Evolutionary conservation across 2,329 filamentous ascomycete genomes (phyloP), one percentile per base, ranked within the genome.

Genomic region (Fusarium sambucinum): DNA sequence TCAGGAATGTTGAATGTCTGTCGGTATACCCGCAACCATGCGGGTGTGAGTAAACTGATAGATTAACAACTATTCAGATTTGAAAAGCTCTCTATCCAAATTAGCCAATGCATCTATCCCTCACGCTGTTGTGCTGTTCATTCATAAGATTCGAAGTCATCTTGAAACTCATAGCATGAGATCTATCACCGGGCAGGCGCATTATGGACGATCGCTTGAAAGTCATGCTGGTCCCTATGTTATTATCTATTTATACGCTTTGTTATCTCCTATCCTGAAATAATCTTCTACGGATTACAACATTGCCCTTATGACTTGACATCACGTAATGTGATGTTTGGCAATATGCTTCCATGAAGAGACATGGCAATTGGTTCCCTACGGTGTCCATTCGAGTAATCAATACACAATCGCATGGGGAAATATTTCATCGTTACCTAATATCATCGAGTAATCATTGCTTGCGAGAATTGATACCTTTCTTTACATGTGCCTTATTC

Each of bases 401-500:
- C 4, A 30, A 45, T 7, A 10, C 17, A 23, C 16, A 42, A 8
- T 30, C n/a, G n/a, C n/a, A 45, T 45, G 7, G n/a, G 30, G 25
- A 21, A 33, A n/a, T 12, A 16, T 14, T 11, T 30, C 5, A 23
- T 13, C 9, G 19, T 47, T 51, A 29, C 59, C 42, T 47, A 64
- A 52, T 23, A 29, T 32, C 3, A 38, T 47, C 35, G 45, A 59
- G 59, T 51, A 64, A 59, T 23, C n/a, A 13, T 27, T 23, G 29
- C 19, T 33, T 52, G 33, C 14, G 38, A 30, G 13, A 41, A 55
- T 59, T 61, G 41, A 38, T 63, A 45, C 29, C 23, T n/a, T 42
- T 33, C n/a, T 44, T 32, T 51, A 32, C 17, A n/a, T 27, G 25
- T 35, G 46, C 32, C 32, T 37, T 16, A 27, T 19, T 27, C 33